Base-by-base conservation (phyloP, 768 basidiomycete species). In the Lentinula sp. region DNA sequence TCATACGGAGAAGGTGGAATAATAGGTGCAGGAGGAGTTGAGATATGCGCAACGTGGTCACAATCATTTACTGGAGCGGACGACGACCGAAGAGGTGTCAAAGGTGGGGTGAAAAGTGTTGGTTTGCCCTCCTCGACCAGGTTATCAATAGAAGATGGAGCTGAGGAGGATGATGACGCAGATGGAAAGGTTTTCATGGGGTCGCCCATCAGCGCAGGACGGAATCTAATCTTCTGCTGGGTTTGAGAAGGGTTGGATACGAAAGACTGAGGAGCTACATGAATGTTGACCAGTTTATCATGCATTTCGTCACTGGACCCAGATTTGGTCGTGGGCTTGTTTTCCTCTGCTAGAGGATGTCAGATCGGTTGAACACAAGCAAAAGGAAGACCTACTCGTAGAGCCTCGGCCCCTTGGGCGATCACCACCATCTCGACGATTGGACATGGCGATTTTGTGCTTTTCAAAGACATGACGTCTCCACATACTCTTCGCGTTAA, bases 401-500 rank as follows among this genome's bases (percentile, higher is more conserved):
- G 85, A 79, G 16, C 80, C 78, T 45, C 89, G 82, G 35, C 85
- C 83, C 37, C 89, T 81, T 62, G 80, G 81, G 52, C 83, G 80
- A 53, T 89, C 87, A 53, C 76, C 76, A 54, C 79, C 84, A 64
- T 91, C 91, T 57, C 91, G 84, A 35, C 91, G 80, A 67, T 93
- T 93, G 40, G 89, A 81, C 91, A 93, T 93, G 42, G 91, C 89
- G 67, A 93, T 89, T 73, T 91, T 92, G 71, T 93, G 91, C 69
- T 93, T 92, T 73, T 93, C 91, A 64, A 88, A 91, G 34, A 93
- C 91, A 70, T 93, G 91, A 51, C 91, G 80, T 62, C 91, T 76
- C 91, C 91, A 93, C 91, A 93, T 93, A 68, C 90, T 92, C 73
- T 93, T 92, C 5, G 91, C 91, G 69, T 93, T 93, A 35, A 91